Evolutionary conservation across 176 grass and related monocot genomes (phyloP), one percentile per base, ranked within the genome.

Genomic region (Paspalum notatum): DNA sequence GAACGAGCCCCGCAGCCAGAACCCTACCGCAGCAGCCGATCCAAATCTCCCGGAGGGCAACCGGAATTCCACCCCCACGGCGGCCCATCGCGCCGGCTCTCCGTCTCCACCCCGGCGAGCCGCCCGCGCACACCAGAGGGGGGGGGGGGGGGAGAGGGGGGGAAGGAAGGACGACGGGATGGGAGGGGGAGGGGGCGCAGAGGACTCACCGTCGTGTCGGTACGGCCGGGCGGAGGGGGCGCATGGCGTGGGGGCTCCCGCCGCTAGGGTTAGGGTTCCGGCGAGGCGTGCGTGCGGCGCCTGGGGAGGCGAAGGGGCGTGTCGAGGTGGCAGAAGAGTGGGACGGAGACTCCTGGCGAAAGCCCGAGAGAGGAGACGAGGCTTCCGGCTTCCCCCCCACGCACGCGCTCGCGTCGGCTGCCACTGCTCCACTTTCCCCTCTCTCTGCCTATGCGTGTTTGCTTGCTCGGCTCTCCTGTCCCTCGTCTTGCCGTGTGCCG

Each of bases 221-320:
- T 22, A 43, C 71, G 71, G 72, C 61, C 48, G 16, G 20, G 18
- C 2, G 12, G 9, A 20, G 2, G 57, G 58, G n/a, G 1, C 79
- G 9, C 79, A 38, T 62, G 67, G 66, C 10, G 13, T 1, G 1
- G 20, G 37, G 10, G 9, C 50, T 12, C 46, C 47, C n/a, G 49
- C 40, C 11, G 62, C 18, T 84, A 84, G 82, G 82, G 63, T 84
- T 82, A 81, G 77, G 77, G 63, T 68, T 80, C 32, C 52, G 79
- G 50, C 40, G 22, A 44, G 43, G 41, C 4, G 45, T 41, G 60
- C 39, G 42, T 41, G 60, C 39, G 42, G 54, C 0, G 32, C 32
- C 32, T 32, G 3, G 20, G 40, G 48, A 32, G 38, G 75, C 0
- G 32, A 32, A 32, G 17, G 26, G 5, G 8, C n/a, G n/a, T 6